Base-by-base conservation (phyloP, 306 rosid species). In the Gastrolobium villosum region DNA sequence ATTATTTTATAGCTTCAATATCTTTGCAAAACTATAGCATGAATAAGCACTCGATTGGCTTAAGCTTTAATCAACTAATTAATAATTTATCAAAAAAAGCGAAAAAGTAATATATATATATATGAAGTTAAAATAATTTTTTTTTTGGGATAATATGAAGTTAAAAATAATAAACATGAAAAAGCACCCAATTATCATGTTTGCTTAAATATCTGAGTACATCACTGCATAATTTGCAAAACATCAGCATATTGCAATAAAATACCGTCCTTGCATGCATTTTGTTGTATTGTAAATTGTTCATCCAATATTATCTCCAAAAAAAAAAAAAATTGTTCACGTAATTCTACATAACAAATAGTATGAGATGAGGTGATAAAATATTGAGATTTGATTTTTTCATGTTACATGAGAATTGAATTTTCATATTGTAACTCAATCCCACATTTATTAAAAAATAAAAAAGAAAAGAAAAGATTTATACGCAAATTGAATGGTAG, bases 211-310 rank as follows among this genome's bases (percentile, higher is more conserved):
- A 5, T 10, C 11, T 60, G 70, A 60, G 54, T 40, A 64, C 43
- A 76, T 65, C 55, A 65, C 46, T 53, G 66, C 45, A 77, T 40
- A 50, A 64, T 37, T 63, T 20, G 54, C 65, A 57, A 56, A 31
- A 57, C 41, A 40, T 56, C 1, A 43, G 43, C 3, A 53, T 41
- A 72, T 48, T 26, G 15, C 10, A 61, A 20, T 20, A 9, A 53
- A 53, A 28, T 50, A 35, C n/a, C 15, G 15, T 60, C 15, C 9
- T 36, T 36, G 64, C 13, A 20, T 20, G 26, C 26, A 20, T 20
- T 0, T 20, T 20, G n/a, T n/a, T n/a, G n/a, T n/a, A n/a, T n/a
- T n/a, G n/a, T n/a, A n/a, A n/a, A n/a, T n/a, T n/a, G n/a, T n/a
- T n/a, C n/a, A n/a, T n/a, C n/a, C n/a, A n/a, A n/a, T n/a, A n/a